Evolutionary conservation across 306 rosid species (phyloP), one percentile per base, ranked within the genome.

Genomic region (Sophora flavescens): DNA sequence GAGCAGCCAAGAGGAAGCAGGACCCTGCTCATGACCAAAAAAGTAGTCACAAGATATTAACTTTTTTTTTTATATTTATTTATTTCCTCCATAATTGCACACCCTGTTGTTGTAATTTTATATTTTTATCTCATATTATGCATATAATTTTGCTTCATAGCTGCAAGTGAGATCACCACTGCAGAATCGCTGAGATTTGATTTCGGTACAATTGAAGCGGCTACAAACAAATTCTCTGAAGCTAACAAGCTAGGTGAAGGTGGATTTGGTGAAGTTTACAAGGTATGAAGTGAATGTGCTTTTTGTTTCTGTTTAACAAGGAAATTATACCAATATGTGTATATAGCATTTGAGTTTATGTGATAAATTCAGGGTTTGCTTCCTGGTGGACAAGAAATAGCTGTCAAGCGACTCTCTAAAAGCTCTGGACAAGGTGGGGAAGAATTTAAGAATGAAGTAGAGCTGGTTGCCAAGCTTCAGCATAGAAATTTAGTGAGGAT

Each of bases 381-480:
- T 28, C 17, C 84, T 0, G n/a, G 50, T 6, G 81, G 87, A 12
- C 84, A 80, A 76, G 83, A 72, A 62, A 59, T 90, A 13, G 92
- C 89, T 35, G 88, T 88, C 13, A 84, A 90, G 51, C 82, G 90
- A 75, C 84, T 86, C 30, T 88, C 88, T 4, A 66, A 1, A 38
- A 13, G 14, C 12, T 87, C 92, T 48, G 72, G 54, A n/a, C 90
- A 86, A 79, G 90, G 88, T 33, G 22, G 14, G 0, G 14, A 13
- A 48, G 86, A 90, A 61, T 90, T 90, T 64, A 86, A 82, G 75
- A 90, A 82, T 70, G 95, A 90, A 59, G 83, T 84, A 4, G 52
- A 82, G n/a, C 11, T 90, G 58, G 75, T 86, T 14, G 89, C 89
- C 6, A 86, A 70, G 67, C 87, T 88, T 38, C 84, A 86, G 18